phyloP scores from a whole-genome alignment of 345 rosid species.

The Mercurialis annua region DNA sequence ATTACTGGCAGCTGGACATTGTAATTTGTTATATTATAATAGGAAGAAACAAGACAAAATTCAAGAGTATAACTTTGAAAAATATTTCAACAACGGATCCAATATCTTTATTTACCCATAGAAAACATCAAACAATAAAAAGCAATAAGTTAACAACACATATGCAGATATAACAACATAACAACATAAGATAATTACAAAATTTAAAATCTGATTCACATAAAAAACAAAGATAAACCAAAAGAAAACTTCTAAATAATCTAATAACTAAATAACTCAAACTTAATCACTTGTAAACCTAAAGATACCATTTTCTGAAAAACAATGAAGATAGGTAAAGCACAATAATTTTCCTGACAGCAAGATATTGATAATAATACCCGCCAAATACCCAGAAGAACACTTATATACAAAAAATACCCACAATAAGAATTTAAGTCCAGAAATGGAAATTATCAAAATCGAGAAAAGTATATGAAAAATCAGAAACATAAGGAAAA shows the following conservation, averaged over 20 bases:
- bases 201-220: background rate
- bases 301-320: background rate
- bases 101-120: slow-evolving; percentile 10
- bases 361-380: background rate
- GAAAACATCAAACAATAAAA: slow-evolving; percentile 22
- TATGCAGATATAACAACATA: background rate
- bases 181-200: slow-evolving; percentile 15
- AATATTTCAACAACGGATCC: slow-evolving; percentile 18
- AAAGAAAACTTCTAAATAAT: background rate
- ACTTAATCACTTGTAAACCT: background rate
- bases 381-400: background rate
- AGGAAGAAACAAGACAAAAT: slow-evolving; percentile 33
- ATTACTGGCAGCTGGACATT: slow-evolving; percentile 28
- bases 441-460: slow-evolving; percentile 1
- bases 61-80: slow-evolving; percentile 21
- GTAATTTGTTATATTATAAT: slow-evolving; percentile 21
- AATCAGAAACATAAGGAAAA: background rate
- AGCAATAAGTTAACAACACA: background rate
- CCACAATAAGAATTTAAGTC: background rate
- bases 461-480: background rate
- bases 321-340: slow-evolving; percentile 1
- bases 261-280: background rate
- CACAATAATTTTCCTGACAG: background rate
- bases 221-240: background rate
- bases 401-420: background rate